Evolutionary conservation across 192 early-diverging fungal species (phyloP).

Genomic region (Ambispora gerdemannii): DNA sequence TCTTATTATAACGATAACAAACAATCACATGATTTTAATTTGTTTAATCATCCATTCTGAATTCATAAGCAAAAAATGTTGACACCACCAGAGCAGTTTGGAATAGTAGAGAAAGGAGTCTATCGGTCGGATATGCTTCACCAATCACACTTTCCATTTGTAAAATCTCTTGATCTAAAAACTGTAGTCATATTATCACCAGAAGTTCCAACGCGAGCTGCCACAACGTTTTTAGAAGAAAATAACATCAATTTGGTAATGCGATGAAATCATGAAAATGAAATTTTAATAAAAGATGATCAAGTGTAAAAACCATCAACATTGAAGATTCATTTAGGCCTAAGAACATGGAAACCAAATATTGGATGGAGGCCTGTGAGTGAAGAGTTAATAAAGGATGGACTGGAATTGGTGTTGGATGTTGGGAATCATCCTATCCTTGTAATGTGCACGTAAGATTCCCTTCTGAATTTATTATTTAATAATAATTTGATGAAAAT

Average conservation of each 20-base stretch:
- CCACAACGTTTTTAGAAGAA: conserved; percentile 74
- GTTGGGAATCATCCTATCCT: conserved; percentile 81
- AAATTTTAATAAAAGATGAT: no score
- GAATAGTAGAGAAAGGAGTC: conserved; percentile 83
- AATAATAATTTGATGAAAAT: neutral
- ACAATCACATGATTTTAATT: no score
- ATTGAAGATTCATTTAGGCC: conserved; percentile 55
- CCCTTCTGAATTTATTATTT: neutral
- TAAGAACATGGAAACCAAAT: conserved; percentile 66
- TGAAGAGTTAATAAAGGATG: conserved; percentile 96
- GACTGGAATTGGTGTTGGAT: conserved; percentile 81
- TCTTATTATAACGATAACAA: no score
- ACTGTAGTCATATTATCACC: conserved; percentile 80
- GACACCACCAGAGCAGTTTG: conserved; percentile 79
- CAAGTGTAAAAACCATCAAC: no score
- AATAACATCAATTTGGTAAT: conserved; percentile 60
- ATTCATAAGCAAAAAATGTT: conserved; percentile 40
- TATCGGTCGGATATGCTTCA: conserved; percentile 82
- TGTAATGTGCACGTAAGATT: conserved; percentile 81
- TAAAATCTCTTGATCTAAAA: conserved; percentile 72
- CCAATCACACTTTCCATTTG: conserved; percentile 71
- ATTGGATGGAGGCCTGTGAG: conserved; percentile 85
- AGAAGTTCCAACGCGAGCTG: conserved; percentile 73
- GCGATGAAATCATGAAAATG: no score
- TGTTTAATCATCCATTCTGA: no score